Conservation (phyloP, 306 rosid genomes). For the Vachellia pachyceras region DNA sequence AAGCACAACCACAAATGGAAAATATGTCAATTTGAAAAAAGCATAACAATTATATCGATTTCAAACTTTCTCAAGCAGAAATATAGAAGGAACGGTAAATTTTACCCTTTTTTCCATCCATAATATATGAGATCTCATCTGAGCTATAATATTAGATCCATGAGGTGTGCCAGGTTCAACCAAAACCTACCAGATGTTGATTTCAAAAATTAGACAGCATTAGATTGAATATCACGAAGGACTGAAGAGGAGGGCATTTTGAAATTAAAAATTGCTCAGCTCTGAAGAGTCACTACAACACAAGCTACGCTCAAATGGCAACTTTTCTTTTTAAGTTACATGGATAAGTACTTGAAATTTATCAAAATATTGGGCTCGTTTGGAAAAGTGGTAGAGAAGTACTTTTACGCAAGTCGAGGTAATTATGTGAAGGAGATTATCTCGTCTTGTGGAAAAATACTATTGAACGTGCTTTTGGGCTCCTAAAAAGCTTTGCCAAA, state of each 20-base stretch:
- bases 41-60: constrained; percentile 29
- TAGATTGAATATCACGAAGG: constrained; percentile 15
- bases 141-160: constrained; percentile 87
- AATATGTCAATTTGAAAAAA: neutral
- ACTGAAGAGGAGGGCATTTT: neutral
- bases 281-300: constrained; percentile 24
- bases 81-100: constrained; percentile 8
- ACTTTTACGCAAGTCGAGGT: too few species aligned
- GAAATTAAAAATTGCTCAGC: constrained; percentile 25
- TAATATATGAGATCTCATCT: constrained; percentile 90
- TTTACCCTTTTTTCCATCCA: constrained; percentile 93
- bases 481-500: too few species aligned
- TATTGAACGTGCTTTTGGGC: too few species aligned
- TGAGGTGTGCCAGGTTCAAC: constrained; percentile 96
- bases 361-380: constrained; percentile 19
- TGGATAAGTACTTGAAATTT: constrained; percentile 16
- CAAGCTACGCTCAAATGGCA: neutral
- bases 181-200: constrained; percentile 66
- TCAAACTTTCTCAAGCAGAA: neutral
- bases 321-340: neutral
- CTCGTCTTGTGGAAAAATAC: too few species aligned
- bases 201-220: constrained; percentile 31
- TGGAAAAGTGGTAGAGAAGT: too few species aligned
- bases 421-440: too few species aligned
- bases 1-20: constrained; percentile 31